Base-by-base conservation (phyloP, 148 eudicot genomes). In the Vaccinium darrowii region DNA sequence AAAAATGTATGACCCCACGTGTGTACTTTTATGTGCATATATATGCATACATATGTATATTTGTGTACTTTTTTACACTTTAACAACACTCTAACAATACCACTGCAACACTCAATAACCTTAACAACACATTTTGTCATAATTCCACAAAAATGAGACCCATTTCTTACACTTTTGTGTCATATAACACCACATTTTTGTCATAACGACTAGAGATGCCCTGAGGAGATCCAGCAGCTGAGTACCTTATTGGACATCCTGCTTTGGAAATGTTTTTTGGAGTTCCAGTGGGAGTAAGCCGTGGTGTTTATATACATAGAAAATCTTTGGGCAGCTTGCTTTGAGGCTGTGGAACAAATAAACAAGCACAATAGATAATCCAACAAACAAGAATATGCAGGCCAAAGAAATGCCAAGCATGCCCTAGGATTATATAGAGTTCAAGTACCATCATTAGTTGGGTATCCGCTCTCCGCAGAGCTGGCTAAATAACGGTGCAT, bases 261-360 rank as follows among this genome's bases (percentile, higher is more conserved):
- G 89, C 89, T 25, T 95, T 83, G 21, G 98, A 97, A 8, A 86
- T 83, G n/a, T 90, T 81, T 84, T 90, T 96, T 21, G 98, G 99
- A 60, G 98, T 93, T 87, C 87, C 98, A 50, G 91, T 83, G 30
- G 99, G 99, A 79, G 98, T 96, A 78, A 93, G 89, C 79, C 95
- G 91, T 25, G 97, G 98, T 54, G 97, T 92, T 36, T 57, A 93
- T 90, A 86, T 93, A 92, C 15, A 97, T 78, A 10, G 98, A 90
- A 89, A 84, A 87, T 85, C 83, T 92, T 88, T 89, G 94, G 27
- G 87, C 91, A 78, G 89, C 86, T 89, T 84, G 92, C 88, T 88
- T 92, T 60, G 87, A 87, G 23, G 85, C 94, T 94, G 85, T 18
- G 33, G 69, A 13, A 1, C 27, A 72, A 15, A 79, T 36, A 33